Conservation (phyloP, 495 filamentous ascomycete genomes). For the Staphylotrichum longicolle region DNA sequence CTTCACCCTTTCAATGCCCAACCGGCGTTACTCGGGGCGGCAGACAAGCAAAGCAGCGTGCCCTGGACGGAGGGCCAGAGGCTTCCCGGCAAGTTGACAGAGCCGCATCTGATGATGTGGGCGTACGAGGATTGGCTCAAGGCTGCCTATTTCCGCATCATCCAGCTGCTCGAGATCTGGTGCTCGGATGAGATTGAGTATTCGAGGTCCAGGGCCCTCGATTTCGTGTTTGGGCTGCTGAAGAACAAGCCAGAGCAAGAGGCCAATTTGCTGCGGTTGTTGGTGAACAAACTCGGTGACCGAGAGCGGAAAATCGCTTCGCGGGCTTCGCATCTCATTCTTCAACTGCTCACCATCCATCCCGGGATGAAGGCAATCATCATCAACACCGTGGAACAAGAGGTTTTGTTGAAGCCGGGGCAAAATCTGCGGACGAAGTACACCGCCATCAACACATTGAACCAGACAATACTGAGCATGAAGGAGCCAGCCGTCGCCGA, state of each 20-base stretch:
- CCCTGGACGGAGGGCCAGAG: slow-evolving; percentile 64
- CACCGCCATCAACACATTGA: slow-evolving; percentile 92
- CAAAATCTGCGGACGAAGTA: slow-evolving; percentile 88
- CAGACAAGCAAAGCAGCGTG: slow-evolving; percentile 53
- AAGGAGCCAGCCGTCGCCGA: slow-evolving; percentile 81
- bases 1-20: slow-evolving; percentile 77
- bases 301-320: slow-evolving; percentile 92
- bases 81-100: slow-evolving; percentile 66
- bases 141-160: slow-evolving; percentile 81
- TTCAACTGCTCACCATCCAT: slow-evolving; percentile 85
- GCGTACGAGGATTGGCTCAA: slow-evolving; percentile 95
- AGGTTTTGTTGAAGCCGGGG: slow-evolving; percentile 80
- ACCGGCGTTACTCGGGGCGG: slow-evolving; percentile 65
- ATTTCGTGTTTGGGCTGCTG: slow-evolving; percentile 83
- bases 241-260: slow-evolving; percentile 98
- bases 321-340: slow-evolving; percentile 80
- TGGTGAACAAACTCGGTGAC: slow-evolving; percentile 96
- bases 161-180: slow-evolving; percentile 86
- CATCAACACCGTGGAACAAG: slow-evolving; percentile 76
- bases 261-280: slow-evolving; percentile 81
- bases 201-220: slow-evolving; percentile 77
- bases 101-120: slow-evolving; percentile 80
- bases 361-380: slow-evolving; percentile 90
- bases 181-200: slow-evolving; percentile 93
- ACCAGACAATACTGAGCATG: slow-evolving; percentile 85